Percentiles rank a stretch among this genome's conserved stretches.
Evolutionary conservation across 257 asterid species (phyloP).

Genomic region (Solanum etuberosum): DNA sequence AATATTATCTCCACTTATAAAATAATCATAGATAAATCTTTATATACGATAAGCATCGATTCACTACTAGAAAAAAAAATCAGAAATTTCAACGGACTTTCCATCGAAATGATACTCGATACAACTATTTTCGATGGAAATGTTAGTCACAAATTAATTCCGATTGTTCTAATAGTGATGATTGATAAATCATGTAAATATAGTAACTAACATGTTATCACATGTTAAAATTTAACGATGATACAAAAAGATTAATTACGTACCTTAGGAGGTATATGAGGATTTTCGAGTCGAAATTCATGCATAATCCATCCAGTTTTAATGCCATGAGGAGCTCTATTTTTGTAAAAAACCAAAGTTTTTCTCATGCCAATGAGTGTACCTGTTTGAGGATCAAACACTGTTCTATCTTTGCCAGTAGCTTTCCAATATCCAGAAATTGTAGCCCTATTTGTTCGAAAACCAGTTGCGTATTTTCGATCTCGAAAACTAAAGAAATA

Average conservation of each 20-base stretch:
- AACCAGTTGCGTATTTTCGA: conserved; percentile 70
- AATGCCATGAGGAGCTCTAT: conserved; percentile 80
- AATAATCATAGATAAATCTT: no score
- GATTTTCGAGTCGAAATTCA: conserved; percentile 78
- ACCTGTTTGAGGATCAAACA: conserved; percentile 31
- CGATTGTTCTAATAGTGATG: neutral
- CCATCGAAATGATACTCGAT: neutral
- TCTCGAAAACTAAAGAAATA: conserved; percentile 86
- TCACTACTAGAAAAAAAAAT: neutral
- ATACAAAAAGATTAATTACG: neutral
- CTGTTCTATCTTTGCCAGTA: conserved; percentile 69
- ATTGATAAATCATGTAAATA: neutral
- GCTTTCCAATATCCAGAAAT: conserved; percentile 86
- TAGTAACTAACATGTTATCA: neutral
- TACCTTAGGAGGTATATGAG: conserved; percentile 76
- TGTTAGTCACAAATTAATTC: neutral
- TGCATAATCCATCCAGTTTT: conserved; percentile 95
- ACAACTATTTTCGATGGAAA: neutral
- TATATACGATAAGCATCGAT: neutral
- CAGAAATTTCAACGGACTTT: neutral
- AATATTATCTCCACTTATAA: no score
- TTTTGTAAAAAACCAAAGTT: conserved; percentile 74
- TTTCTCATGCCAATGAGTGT: conserved; percentile 77
- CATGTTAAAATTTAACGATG: neutral
- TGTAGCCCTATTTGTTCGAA: conserved; percentile 67